These are phyloP conservation scores for Calonectria naviculata DNA, from an alignment of 2,329 filamentous ascomycete genomes.

Conservation along the genomic window DNA sequence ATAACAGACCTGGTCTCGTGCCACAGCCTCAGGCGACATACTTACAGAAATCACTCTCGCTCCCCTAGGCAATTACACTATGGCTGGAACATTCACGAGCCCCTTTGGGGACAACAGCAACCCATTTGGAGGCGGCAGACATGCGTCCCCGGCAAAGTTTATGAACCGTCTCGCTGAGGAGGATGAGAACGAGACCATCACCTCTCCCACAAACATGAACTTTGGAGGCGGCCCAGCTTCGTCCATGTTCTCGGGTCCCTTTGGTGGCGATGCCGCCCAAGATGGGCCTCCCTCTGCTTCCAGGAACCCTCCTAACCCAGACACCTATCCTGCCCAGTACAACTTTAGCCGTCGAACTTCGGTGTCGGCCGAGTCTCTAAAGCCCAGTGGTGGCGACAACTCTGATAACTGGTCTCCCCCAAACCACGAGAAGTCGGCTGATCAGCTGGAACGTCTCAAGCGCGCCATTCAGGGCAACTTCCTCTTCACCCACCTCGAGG, in stretches of 20 bases:
- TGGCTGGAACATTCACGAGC: constrained; percentile 85
- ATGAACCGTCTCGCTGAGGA: constrained; percentile 78
- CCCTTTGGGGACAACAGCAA: constrained; percentile 69
- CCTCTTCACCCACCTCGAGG: constrained; percentile 92
- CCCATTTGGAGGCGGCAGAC: constrained; percentile 38
- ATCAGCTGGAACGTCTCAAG: constrained; percentile 84
- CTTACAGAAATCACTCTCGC: background rate
- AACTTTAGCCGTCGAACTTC: constrained; percentile 94
- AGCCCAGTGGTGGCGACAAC: constrained; percentile 79
- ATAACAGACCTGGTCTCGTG: constrained; percentile 51
- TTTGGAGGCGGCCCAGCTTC: constrained; percentile 57
- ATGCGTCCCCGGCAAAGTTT: constrained; percentile 37
- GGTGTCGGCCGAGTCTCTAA: constrained; percentile 95
- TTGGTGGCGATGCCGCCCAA: constrained; percentile 62
- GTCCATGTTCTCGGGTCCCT: constrained; percentile 58
- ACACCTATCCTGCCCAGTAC: constrained; percentile 90
- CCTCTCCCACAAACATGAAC: constrained; percentile 76
- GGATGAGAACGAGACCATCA: constrained; percentile 81
- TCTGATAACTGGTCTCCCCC: constrained; percentile 94
- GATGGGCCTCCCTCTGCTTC: constrained; percentile 57
- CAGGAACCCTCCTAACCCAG: constrained; percentile 64
- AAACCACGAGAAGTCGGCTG: constrained; percentile 81
- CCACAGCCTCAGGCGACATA: background rate
- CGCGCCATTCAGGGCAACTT: constrained; percentile 90
- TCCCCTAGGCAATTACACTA: constrained; percentile 49